Percentiles rank a stretch among this genome's conserved stretches.
These are phyloP conservation scores for Podila minutissima DNA, from an alignment of 192 early-diverging fungal species.

Conservation along the genomic window DNA sequence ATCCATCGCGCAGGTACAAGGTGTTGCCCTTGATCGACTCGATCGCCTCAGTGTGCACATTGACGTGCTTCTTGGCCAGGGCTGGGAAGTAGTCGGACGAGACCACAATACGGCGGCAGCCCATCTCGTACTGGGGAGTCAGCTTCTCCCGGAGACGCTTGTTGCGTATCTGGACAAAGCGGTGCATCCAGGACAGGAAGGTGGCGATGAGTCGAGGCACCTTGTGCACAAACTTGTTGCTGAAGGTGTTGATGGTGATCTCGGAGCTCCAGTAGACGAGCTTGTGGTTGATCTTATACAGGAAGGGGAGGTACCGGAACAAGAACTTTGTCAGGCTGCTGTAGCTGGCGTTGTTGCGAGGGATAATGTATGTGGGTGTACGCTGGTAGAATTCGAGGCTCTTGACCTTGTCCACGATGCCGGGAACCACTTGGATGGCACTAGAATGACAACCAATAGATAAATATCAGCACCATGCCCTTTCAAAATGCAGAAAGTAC, in stretches of 20 bases:
- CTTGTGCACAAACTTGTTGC: conserved; percentile 27
- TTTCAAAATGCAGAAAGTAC: neutral
- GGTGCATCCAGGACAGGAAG: conserved; percentile 20
- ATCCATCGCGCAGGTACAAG: conserved; percentile 45
- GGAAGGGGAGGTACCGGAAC: conserved; percentile 56
- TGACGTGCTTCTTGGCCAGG: conserved; percentile 36
- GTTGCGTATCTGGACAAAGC: conserved; percentile 30
- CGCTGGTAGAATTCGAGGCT: conserved; percentile 59
- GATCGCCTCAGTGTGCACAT: conserved; percentile 36
- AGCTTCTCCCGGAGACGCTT: conserved; percentile 45
- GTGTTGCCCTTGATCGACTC: conserved; percentile 37
- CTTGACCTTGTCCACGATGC: conserved; percentile 53
- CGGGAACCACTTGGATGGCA: conserved; percentile 60
- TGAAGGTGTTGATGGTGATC: conserved; percentile 40
- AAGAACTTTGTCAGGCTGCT: conserved; percentile 37
- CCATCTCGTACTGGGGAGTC: conserved; percentile 57
- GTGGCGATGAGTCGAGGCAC: conserved; percentile 21
- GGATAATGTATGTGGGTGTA: conserved; percentile 57
- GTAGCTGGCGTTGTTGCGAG: conserved; percentile 48
- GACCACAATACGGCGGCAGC: conserved; percentile 54
- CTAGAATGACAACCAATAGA: conserved; percentile 7
- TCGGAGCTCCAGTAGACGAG: conserved; percentile 46
- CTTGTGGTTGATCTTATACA: conserved; percentile 39
- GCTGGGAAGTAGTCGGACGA: conserved; percentile 49
- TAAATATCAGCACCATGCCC: too few species aligned